Conservation (phyloP, 2,329 filamentous ascomycete genomes). For the Arthrobotrys entomopaga region DNA sequence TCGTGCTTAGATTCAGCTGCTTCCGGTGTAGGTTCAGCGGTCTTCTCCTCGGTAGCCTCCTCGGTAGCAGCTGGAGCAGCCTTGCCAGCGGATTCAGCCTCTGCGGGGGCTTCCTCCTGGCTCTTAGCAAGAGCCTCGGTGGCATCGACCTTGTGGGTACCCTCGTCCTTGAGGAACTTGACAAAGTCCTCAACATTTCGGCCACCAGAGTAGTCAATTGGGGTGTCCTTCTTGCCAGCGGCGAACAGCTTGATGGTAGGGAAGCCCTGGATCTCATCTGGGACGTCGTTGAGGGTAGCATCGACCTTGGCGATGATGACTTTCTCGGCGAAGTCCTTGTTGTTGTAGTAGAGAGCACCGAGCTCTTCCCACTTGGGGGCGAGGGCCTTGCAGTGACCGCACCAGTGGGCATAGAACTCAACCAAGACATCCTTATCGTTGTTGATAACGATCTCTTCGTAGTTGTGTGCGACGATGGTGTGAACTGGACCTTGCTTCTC, state of each 20-base stretch:
- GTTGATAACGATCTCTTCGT: conserved; percentile 89
- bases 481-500: conserved; percentile 89
- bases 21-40: conserved; percentile 30
- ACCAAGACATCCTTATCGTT: conserved; percentile 96
- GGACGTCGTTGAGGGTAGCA: conserved; percentile 93
- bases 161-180: conserved; percentile 93
- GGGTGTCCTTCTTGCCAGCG: conserved; percentile 84
- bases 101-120: conserved; percentile 68
- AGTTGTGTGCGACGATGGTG: conserved; percentile 91
- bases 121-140: conserved; percentile 61
- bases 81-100: conserved; percentile 64
- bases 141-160: conserved; percentile 83
- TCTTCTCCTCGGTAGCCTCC: conserved; percentile 62
- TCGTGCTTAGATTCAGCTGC: conserved; percentile 45
- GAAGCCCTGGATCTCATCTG: conserved; percentile 96
- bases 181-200: conserved; percentile 92
- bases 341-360: conserved; percentile 74
- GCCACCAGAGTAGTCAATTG: conserved; percentile 85
- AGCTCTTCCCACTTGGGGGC: conserved; percentile 96
- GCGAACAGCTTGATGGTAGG: conserved; percentile 98
- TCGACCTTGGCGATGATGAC: conserved; percentile 97
- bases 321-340: conserved; percentile 77
- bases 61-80: conserved; percentile 59
- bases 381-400: conserved; percentile 97
- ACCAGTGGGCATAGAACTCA: conserved; percentile 99